Evolutionary conservation across 176 grass and related monocot genomes (phyloP).

Genomic region (Avena eriantha): DNA sequence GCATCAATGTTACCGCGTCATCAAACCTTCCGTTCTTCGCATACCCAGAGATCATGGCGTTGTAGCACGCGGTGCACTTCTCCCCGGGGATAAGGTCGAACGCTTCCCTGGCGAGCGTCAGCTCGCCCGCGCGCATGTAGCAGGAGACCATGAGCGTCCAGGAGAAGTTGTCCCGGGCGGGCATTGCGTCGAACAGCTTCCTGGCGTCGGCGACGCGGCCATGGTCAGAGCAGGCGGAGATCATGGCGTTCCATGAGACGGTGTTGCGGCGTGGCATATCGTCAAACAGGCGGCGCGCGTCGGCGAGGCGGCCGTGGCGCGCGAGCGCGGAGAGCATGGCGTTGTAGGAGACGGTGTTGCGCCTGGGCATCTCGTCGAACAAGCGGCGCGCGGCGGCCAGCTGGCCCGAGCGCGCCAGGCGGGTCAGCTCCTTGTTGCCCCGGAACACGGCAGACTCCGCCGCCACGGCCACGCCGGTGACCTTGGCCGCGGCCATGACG

Average conservation of each 20-base stretch:
- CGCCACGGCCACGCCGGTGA: not conserved
- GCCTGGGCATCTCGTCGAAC: constrained; percentile 58
- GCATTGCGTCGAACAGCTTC: constrained; percentile 59
- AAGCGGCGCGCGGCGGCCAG: constrained; percentile 55
- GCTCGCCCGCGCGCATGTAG: constrained; percentile 48
- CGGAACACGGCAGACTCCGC: constrained; percentile 40
- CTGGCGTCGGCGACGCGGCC: constrained; percentile 44
- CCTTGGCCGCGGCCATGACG: constrained; percentile 33
- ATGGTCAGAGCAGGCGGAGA: constrained; percentile 50
- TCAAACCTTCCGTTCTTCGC: constrained; percentile 55
- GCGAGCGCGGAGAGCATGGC: constrained; percentile 64
- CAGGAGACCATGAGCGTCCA: constrained; percentile 65
- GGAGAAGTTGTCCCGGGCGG: constrained; percentile 49
- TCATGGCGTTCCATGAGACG: constrained; percentile 72
- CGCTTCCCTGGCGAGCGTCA: constrained; percentile 43
- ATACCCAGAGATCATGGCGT: constrained; percentile 66
- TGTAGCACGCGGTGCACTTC: constrained; percentile 60
- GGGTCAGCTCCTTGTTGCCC: constrained; percentile 61
- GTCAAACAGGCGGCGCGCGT: constrained; percentile 55
- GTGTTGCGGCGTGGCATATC: constrained; percentile 46
- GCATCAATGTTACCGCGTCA: constrained; percentile 46
- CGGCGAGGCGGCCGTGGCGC: constrained; percentile 48
- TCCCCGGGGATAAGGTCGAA: constrained; percentile 54
- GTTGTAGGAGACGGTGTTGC: constrained; percentile 70
- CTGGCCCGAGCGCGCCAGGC: constrained; percentile 56